Conservation (phyloP, 306 rosid species). For the Quercus bicolor region DNA sequence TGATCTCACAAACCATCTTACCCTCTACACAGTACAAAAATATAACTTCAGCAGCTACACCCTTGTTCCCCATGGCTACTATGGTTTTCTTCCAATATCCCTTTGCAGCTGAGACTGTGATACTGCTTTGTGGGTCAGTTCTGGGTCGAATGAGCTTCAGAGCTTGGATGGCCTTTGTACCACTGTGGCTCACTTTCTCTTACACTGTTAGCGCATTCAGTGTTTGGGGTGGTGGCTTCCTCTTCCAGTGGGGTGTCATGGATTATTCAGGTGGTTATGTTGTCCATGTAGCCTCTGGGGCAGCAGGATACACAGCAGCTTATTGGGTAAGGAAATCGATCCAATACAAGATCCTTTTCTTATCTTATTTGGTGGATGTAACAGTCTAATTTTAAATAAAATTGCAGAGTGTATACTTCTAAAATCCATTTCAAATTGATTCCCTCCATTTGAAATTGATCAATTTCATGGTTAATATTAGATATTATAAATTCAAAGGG, state of each 20-base stretch:
- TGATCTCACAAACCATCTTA: slow-evolving; percentile 13
- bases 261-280: slow-evolving; percentile 46
- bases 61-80: slow-evolving; percentile 24
- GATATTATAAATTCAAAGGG: too few relatives aligned
- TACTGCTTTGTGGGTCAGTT: slow-evolving; percentile 28
- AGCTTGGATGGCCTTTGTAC: slow-evolving; percentile 47
- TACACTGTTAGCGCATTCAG: slow-evolving; percentile 39
- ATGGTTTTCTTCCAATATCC: slow-evolving; percentile 38
- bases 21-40: slow-evolving; percentile 16
- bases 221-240: slow-evolving; percentile 48
- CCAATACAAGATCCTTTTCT: too few relatives aligned
- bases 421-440: too few relatives aligned
- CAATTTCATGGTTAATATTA: too few relatives aligned
- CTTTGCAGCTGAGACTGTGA: slow-evolving; percentile 32
- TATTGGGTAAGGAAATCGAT: slow-evolving; percentile 6
- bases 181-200: slow-evolving; percentile 39
- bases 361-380: too few relatives aligned
- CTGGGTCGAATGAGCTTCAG: slow-evolving; percentile 39
- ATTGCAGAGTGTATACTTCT: too few relatives aligned
- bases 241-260: slow-evolving; percentile 48
- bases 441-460: too few relatives aligned
- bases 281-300: slow-evolving; percentile 41
- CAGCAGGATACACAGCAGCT: slow-evolving; percentile 32
- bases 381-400: too few relatives aligned
- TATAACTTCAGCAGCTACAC: not conserved